These are phyloP conservation scores for Canavalia gladiata DNA, from an alignment of 306 rosid genomes.

Conservation along the genomic window DNA sequence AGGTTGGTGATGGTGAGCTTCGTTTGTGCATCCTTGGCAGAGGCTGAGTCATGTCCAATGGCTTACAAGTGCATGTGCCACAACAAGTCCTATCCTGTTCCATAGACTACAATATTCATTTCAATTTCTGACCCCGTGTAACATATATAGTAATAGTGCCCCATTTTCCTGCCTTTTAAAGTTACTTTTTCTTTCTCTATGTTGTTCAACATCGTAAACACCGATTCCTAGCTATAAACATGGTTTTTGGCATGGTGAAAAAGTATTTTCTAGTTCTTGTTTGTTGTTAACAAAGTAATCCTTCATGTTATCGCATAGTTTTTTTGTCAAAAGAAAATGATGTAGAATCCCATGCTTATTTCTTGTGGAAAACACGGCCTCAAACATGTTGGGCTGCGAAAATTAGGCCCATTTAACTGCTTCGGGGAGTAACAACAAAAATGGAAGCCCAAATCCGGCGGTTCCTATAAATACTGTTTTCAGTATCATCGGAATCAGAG, in stretches of 20 bases:
- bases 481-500: too few species aligned
- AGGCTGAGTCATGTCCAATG: slow-evolving; percentile 89
- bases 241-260: slow-evolving; percentile 34
- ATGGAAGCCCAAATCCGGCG: too few species aligned
- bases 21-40: slow-evolving; percentile 52
- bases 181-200: neutral
- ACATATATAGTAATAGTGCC: slow-evolving; percentile 12
- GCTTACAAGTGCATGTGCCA: slow-evolving; percentile 78
- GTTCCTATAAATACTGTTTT: too few species aligned
- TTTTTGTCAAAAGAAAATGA: neutral
- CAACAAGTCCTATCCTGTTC: slow-evolving; percentile 57
- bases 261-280: neutral
- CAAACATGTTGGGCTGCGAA: too few species aligned
- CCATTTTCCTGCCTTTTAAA: neutral
- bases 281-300: neutral
- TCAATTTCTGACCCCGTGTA: slow-evolving; percentile 14
- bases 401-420: too few species aligned
- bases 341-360: neutral
- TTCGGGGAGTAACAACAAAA: too few species aligned
- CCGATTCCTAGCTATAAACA: neutral
- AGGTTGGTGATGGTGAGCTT: slow-evolving; percentile 53
- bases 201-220: slow-evolving; percentile 32
- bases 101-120: neutral
- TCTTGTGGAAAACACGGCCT: neutral
- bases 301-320: neutral